Evolutionary conservation across 129 eudicot species (phyloP).

Genomic region (Artemisia tridentata): DNA sequence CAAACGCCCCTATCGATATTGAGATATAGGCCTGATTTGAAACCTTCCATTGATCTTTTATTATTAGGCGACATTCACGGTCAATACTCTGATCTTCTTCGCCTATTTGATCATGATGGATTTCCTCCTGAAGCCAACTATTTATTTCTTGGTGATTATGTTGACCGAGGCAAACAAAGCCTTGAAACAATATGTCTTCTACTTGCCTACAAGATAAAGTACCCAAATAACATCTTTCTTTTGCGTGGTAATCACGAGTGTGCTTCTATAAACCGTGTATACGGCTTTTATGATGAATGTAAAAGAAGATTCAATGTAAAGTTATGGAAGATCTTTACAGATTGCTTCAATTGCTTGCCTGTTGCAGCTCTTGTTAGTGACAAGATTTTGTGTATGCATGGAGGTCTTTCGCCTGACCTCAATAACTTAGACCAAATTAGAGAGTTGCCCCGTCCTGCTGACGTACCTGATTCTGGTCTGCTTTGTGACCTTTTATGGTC

Average conservation of each 20-base stretch:
- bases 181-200: slow-evolving; percentile 56
- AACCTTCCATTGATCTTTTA: not conserved
- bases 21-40: not conserved
- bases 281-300: slow-evolving; percentile 48
- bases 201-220: slow-evolving; percentile 47
- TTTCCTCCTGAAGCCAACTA: slow-evolving; percentile 52
- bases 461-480: slow-evolving; percentile 44
- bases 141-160: slow-evolving; percentile 61
- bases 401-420: slow-evolving; percentile 63
- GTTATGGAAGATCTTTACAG: slow-evolving; percentile 45
- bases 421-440: slow-evolving; percentile 49
- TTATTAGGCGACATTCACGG: slow-evolving; percentile 61
- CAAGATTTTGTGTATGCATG: slow-evolving; percentile 63
- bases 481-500: slow-evolving; percentile 63
- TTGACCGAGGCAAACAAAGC: slow-evolving; percentile 64
- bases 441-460: slow-evolving; percentile 41
- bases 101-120: slow-evolving; percentile 55
- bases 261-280: slow-evolving; percentile 52
- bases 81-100: slow-evolving; percentile 62
- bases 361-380: slow-evolving; percentile 54
- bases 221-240: slow-evolving; percentile 46
- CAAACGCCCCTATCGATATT: not conserved
- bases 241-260: slow-evolving; percentile 50
- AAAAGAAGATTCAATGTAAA: slow-evolving; percentile 49
- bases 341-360: slow-evolving; percentile 56